A percentile compares a stretch with the other conserved stretches of the same genome.
Evolutionary conservation across 129 eudicot genomes (phyloP).

Genomic region (Centella asiatica): DNA sequence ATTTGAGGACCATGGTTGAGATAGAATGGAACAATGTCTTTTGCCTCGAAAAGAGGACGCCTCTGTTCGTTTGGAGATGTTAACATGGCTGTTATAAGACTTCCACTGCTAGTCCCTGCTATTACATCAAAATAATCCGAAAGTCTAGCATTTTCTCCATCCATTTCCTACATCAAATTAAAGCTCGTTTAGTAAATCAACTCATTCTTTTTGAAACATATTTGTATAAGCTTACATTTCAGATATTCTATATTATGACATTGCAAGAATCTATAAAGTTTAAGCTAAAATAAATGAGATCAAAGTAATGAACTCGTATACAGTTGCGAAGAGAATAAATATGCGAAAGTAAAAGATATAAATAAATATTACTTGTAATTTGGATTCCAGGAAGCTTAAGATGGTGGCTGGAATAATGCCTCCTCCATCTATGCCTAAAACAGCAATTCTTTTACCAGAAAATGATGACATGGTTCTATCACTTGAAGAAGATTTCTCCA

Average conservation of each 20-base stretch:
- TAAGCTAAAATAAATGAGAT: too few relatives aligned
- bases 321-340: too few relatives aligned
- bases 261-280: too few relatives aligned
- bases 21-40: conserved; percentile 28
- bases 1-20: conserved; percentile 23
- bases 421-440: conserved; percentile 54
- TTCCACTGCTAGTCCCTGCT: conserved; percentile 42
- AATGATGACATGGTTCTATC: background rate
- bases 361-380: conserved; percentile 36
- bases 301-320: too few relatives aligned
- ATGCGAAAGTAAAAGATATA: too few relatives aligned
- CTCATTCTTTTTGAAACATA: too few relatives aligned
- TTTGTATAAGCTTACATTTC: too few relatives aligned
- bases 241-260: too few relatives aligned
- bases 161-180: conserved; percentile 26
- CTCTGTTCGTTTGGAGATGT: conserved; percentile 19
- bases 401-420: conserved; percentile 48
- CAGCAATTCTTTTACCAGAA: conserved; percentile 19
- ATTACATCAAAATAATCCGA: conserved; percentile 38
- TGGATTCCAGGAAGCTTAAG: conserved; percentile 33
- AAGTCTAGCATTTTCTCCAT: conserved; percentile 28
- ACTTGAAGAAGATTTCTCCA: background rate
- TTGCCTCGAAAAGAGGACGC: conserved; percentile 29
- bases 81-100: conserved; percentile 30
- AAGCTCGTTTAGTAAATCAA: too few relatives aligned